Evolutionary conservation across 306 rosid species (phyloP), one percentile per base, ranked within the genome.

Genomic region (Quercus ilex): DNA sequence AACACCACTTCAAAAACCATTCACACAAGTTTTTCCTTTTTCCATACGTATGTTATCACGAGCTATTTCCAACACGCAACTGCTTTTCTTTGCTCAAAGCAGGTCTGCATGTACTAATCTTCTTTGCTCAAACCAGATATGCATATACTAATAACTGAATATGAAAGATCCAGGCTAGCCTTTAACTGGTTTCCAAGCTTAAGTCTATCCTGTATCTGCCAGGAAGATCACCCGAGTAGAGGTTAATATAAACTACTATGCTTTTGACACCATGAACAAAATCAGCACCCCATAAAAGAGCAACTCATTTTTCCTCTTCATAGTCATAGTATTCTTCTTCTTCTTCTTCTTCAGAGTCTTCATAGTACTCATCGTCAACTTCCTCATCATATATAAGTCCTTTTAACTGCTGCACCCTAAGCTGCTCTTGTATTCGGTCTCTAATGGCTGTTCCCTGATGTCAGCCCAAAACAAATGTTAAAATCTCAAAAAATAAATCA

Each of bases 371-470:
- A 4, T 69, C 87, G n/a, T 85, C 87, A 1, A 72, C 85, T 20
- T 71, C 86, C 49, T 62, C 90, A 82, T 87, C 65, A 56, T 20
- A 59, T 71, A 82, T 19, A 18, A 71, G 69, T 5, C 83, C 92
- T 23, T 70, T 55, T 12, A 89, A 41, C 78, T 82, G 94, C 73
- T 90, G 96, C 70, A 91, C 94, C 85, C 89, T 86, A 64, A 95
- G 78, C 46, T 88, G 85, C 93, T 93, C 99, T 87, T 95, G 99
- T 87, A 95, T 93, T 77, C 96, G 86, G 83, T 95, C 99, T 82
- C 95, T 83, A 64, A 95, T 95, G 51, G 98, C 98, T 1, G 99
- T 95, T 49, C 99, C 99, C 99, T 95, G 81, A 67, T 46, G 86
- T 52, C 74, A 35, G 81, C 28, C 65, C 86, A 77, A 20, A 18